Percentiles rank a stretch among this genome's conserved stretches.
These are phyloP conservation scores for Durusdinium trenchii DNA, from an alignment of 73 alveolate genomes.

Conservation along the genomic window DNA sequence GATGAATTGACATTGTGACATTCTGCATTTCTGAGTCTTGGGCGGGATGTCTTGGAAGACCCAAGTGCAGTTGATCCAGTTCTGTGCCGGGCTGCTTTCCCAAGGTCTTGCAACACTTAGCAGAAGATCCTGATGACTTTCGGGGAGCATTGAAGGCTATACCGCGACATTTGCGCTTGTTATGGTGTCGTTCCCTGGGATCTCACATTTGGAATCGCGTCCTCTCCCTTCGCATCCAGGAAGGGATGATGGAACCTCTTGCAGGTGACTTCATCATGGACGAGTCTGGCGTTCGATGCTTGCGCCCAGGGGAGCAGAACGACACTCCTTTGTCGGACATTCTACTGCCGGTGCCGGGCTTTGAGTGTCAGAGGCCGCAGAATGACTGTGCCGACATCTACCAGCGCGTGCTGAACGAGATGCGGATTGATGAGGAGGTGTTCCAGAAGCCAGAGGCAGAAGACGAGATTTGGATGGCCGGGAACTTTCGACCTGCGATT, in stretches of 20 bases:
- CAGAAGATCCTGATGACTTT: slow-evolving; percentile 1
- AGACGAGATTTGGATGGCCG: slow-evolving; percentile 59
- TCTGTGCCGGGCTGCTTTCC: too few species aligned
- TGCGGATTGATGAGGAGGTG: slow-evolving; percentile 15
- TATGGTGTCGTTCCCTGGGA: slow-evolving; percentile 74
- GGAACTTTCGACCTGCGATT: slow-evolving; percentile 53
- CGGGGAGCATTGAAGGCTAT: slow-evolving; percentile 23
- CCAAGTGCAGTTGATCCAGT: too few species aligned
- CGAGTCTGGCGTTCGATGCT: neutral
- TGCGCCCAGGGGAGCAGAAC: slow-evolving; percentile 2
- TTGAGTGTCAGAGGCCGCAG: slow-evolving; percentile 13
- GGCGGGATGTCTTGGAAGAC: too few species aligned
- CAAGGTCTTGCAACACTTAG: slow-evolving; percentile 60
- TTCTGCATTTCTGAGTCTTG: too few species aligned
- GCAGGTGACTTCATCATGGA: slow-evolving; percentile 16
- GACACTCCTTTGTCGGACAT: slow-evolving; percentile 8
- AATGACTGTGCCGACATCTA: neutral
- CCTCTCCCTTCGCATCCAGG: slow-evolving; percentile 48
- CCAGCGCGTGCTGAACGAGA: slow-evolving; percentile 17
- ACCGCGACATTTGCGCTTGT: slow-evolving; percentile 69
- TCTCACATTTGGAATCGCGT: slow-evolving; percentile 65
- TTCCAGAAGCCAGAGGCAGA: slow-evolving; percentile 17
- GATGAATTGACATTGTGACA: too few species aligned
- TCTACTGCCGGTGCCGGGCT: slow-evolving; percentile 60
- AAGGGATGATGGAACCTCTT: neutral